Evolutionary conservation across 1,284 basidiomycete species (phyloP).

Genomic region (Tylopilus sp.): DNA sequence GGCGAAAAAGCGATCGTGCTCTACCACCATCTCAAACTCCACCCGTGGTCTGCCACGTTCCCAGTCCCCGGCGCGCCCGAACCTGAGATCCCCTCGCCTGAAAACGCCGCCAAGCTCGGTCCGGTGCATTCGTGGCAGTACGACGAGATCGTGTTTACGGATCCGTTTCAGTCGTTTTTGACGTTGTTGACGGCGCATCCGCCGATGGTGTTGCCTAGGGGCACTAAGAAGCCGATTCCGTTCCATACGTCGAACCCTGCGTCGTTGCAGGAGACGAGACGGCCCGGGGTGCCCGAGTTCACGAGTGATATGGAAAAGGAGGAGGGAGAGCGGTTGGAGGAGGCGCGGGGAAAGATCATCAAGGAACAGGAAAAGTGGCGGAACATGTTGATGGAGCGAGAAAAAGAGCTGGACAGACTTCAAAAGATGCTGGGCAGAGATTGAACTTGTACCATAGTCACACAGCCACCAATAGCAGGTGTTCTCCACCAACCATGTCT

Average conservation of each 20-base stretch:
- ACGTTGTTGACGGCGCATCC: constrained; percentile 85
- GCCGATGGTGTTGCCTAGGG: constrained; percentile 84
- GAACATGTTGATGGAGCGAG: constrained; percentile 72
- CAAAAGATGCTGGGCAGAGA: constrained; percentile 54
- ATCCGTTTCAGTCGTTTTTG: constrained; percentile 92
- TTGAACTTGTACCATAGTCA: too few species aligned
- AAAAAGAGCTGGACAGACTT: constrained; percentile 74
- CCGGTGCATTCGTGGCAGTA: constrained; percentile 99
- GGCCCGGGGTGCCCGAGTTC: constrained; percentile 82
- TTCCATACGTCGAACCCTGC: constrained; percentile 75
- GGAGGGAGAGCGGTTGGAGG: constrained; percentile 85
- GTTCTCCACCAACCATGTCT: constrained; percentile 26
- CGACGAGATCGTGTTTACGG: constrained; percentile 97
- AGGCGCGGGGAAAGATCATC: constrained; percentile 76
- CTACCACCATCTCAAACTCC: constrained; percentile 95
- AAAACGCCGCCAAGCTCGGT: constrained; percentile 70
- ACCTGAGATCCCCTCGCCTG: constrained; percentile 71
- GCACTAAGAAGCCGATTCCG: constrained; percentile 72
- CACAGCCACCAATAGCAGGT: constrained; percentile 26
- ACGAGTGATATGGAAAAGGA: constrained; percentile 86
- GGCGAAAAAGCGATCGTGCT: constrained; percentile 91
- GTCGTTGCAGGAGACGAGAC: constrained; percentile 71
- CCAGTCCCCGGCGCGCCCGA: constrained; percentile 49
- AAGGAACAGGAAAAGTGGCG: constrained; percentile 74
- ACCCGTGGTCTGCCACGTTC: constrained; percentile 82